Evolutionary conservation across 345 rosid species (phyloP), one percentile per base, ranked within the genome.

Genomic region (Streptanthus diversifolius): DNA sequence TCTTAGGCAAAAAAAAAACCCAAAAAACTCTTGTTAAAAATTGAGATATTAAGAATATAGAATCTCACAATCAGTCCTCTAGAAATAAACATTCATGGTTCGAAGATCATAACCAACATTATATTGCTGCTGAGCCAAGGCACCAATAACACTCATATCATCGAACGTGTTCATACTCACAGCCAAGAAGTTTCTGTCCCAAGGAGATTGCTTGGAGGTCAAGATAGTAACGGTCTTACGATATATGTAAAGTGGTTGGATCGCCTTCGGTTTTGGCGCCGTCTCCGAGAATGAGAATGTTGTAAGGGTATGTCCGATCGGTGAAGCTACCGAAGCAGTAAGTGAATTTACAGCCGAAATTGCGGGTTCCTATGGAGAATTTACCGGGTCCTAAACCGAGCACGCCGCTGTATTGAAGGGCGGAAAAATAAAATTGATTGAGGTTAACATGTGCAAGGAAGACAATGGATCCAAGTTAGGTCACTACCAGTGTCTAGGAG

Each of bases 111-210:
- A 78, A 18, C 65, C 81, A 57, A 72, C 57, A 21, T 78, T 78
- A 37, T 78, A 72, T 13, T 44, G 68, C 8, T 72, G 77, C 49
- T 78, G 81, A 60, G 81, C 74, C 74, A 66, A 43, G n/a, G 70
- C 77, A 56, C 81, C 81, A 66, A 78, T 78, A 61, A 78, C 81
- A 29, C n/a, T 78, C 77, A 70, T 76, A 57, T 70, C 80, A 70
- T 76, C 80, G 0, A 63, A 55, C 21, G 57, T 1, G 35, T 76
- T 57, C 72, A 63, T 64, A 29, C 12, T 66, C 55, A 87, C 57
- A 7, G 87, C 82, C 76, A 84, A 78, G 81, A 51, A 61, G 53
- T 68, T 61, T 72, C 1, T 52, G 53, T 24, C 77, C 81, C 1
- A 78, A 25, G 15, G 72, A 72, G 69, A 78, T 78, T 61, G 53